Evolutionary conservation across 1,284 basidiomycete genomes (phyloP), one percentile per base, ranked within the genome.

Genomic region (Singerocomus inundabilis): DNA sequence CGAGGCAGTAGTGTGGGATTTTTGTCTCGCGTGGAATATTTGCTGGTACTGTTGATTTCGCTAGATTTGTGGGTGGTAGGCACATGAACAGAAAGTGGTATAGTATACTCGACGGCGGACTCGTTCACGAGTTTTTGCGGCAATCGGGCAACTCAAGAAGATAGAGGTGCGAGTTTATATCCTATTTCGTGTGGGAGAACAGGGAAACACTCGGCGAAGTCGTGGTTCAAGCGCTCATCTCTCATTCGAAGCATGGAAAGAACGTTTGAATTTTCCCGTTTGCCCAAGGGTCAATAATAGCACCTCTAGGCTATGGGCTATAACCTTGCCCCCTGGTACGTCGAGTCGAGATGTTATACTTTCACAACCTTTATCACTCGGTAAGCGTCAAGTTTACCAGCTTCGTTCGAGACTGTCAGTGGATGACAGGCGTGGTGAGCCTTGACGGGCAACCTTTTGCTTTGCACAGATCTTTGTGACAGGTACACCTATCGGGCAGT

Each of bases 21-120:
- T 5, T 11, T 28, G 37, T 11, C 37, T 25, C 4, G 16, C n/a
- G 2, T 16, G 21, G 30, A 7, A n/a, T 21, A 10, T 28, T 15
- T 25, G 32, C 33, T 11, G 25, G 32, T 37, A 11, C 30, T 55
- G 48, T 49, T 21, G 36, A 50, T 35, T 36, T 39, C 51, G 38
- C 43, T 37, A 7, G 24, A 33, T 18, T 54, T 31, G 33, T 29
- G 43, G 35, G 12, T n/a, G 33, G 48, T 34, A 16, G 54, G 54
- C 42, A 6, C 5, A 25, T 6, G 30, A 38, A 32, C 52, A 12
- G 36, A 30, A 36, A n/a, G 30, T 5, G 26, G 36, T 24, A 24
- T 42, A 28, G 18, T 5, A 21, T 28, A 13, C 8, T 51, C 15
- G 15, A 21, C 30, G 18, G 8, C 16, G 39, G 24, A 29, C 26